phyloP scores from a whole-genome alignment of 352 stramenopile species.

The Pythium pyrilobum region DNA sequence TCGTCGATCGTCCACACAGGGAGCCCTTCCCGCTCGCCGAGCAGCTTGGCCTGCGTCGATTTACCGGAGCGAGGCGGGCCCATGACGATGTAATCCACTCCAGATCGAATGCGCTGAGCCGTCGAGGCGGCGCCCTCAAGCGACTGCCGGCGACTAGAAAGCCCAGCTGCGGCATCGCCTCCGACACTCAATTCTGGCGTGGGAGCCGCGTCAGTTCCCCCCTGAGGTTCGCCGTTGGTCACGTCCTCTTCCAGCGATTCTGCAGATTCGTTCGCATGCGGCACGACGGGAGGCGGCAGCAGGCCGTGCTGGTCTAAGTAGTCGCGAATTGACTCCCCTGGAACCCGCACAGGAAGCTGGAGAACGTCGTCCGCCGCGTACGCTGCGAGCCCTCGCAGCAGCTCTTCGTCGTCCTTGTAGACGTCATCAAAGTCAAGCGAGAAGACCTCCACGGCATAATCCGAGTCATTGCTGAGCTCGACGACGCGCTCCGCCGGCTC shows the following conservation, averaged over 20 bases:
- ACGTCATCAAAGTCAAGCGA: constrained; percentile 84
- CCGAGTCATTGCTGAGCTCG: constrained; percentile 84
- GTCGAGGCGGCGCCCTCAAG: not conserved
- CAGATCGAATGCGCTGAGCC: constrained; percentile 20
- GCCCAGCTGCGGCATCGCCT: too few species aligned
- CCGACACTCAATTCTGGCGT: too few species aligned
- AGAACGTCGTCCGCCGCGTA: constrained; percentile 70
- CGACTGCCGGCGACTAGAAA: not conserved
- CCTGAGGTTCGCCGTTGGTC: not conserved
- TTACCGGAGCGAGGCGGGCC: constrained; percentile 75
- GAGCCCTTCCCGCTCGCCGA: constrained; percentile 73
- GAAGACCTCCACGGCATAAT: constrained; percentile 89
- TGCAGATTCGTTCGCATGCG: not conserved
- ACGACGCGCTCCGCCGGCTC: constrained; percentile 41
- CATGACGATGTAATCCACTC: constrained; percentile 77
- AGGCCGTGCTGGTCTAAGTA: constrained; percentile 51
- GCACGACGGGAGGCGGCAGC: constrained; percentile 7
- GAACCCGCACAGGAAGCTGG: constrained; percentile 60
- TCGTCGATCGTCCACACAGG: constrained; percentile 70
- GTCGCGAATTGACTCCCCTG: constrained; percentile 54
- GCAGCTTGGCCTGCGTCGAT: constrained; percentile 64
- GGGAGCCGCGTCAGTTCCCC: too few species aligned
- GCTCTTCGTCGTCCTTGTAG: constrained; percentile 84
- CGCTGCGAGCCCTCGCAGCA: constrained; percentile 47
- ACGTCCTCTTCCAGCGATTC: not conserved